Evolutionary conservation across 2,329 filamentous ascomycete species (phyloP).

Genomic region (Fusarium multiceps): DNA sequence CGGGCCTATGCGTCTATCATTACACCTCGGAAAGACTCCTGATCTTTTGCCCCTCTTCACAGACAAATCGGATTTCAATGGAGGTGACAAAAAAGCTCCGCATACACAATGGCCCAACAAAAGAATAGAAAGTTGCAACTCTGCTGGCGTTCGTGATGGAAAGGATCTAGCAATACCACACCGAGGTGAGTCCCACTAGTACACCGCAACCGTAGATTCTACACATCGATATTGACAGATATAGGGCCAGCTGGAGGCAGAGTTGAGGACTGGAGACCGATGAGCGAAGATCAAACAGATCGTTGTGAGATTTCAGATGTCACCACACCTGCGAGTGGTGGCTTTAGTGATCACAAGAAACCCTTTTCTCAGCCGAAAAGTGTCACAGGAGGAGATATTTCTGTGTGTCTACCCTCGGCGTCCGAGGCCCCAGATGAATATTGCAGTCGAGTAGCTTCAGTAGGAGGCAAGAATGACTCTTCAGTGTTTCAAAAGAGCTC

Average conservation of each 20-base stretch:
- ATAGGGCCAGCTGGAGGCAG: conserved; percentile 11
- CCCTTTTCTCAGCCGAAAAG: background rate
- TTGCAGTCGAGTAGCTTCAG: background rate
- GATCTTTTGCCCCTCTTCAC: conserved; percentile 44
- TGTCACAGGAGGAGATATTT: background rate
- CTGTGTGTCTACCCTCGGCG: background rate
- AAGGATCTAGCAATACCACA: background rate
- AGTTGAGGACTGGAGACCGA: conserved; percentile 24
- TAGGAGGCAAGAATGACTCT: background rate
- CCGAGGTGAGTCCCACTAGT: conserved; percentile 3
- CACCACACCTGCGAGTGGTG: background rate
- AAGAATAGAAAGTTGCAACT: background rate
- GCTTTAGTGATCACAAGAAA: background rate
- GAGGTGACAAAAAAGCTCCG: background rate
- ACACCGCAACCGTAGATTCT: no score
- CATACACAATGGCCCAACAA: background rate
- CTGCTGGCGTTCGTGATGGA: background rate
- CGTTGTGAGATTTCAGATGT: background rate
- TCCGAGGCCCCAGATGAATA: background rate
- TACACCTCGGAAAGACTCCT: conserved; percentile 47
- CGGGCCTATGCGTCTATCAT: conserved; percentile 48
- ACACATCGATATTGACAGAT: background rate
- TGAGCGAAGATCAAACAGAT: conserved; percentile 15
- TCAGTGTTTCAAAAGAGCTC: background rate
- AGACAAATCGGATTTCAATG: conserved; percentile 25